Percentiles rank a stretch among this genome's conserved stretches.
phyloP scores from a whole-genome alignment of 75 land plant genomes.

The Chamaecyparis obtusa region DNA sequence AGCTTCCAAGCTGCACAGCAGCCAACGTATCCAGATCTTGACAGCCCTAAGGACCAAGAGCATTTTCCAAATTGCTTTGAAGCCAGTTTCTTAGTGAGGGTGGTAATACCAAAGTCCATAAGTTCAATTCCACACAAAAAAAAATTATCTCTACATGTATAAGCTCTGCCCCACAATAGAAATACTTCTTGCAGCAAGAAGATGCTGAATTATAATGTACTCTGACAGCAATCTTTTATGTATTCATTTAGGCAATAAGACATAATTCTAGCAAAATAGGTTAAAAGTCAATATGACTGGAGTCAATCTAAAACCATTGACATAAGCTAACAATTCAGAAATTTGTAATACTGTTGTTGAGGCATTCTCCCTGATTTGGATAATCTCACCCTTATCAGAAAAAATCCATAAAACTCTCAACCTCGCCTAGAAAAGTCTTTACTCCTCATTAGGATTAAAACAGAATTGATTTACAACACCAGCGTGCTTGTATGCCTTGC shows the following conservation, averaged over 20 bases:
- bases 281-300: background rate
- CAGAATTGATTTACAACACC: background rate
- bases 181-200: background rate
- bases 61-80: background rate
- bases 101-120: background rate
- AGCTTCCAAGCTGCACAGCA: background rate
- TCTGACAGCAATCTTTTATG: background rate
- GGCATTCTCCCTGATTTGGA: background rate
- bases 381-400: background rate
- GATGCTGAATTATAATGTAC: background rate
- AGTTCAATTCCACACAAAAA: background rate
- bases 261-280: background rate
- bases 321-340: background rate
- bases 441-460: background rate
- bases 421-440: background rate
- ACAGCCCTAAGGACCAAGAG: background rate
- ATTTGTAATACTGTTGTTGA: background rate
- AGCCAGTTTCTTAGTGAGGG: background rate
- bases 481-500: background rate
- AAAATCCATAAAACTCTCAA: slow-evolving; percentile 1
- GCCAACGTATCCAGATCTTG: background rate
- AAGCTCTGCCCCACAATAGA: background rate
- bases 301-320: background rate
- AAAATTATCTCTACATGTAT: background rate
- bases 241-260: background rate